Evolutionary conservation across 306 rosid species (phyloP), one percentile per base, ranked within the genome.

Genomic region (Cajanus cajan): DNA sequence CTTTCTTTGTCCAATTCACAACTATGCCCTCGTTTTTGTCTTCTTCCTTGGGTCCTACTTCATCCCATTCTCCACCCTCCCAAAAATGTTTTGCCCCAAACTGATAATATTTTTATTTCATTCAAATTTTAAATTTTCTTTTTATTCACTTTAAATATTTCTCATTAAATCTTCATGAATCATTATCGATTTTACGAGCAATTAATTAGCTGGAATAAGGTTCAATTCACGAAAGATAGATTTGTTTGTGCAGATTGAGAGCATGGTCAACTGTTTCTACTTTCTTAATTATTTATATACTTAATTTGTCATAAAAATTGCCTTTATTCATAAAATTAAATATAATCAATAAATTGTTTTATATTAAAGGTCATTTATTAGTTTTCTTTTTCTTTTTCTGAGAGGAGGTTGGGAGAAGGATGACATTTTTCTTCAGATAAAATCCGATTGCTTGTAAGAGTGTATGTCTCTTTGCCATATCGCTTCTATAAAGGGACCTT

Each of bases 21-120:
- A 37, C 58, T 68, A 47, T 79, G 78, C 84, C 82, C 47, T 71
- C 24, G 0, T 6, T 43, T 5, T 52, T 81, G 14, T n/a, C 8
- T 51, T 57, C 13, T 55, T 59, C 13, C 11, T 31, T 59, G 21
- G 21, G 10, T 58, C 37, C 1, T 55, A 55, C 63, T 55, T 58
- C 21, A 6, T 59, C 40, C 19, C 19, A 59, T 59, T 28, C 66
- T 59, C 18, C 11, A 24, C 7, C 39, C 4, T 55, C 16, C 15
- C 36, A 11, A 24, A 40, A 40, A 57, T 24, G 64, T 24, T 11
- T 57, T 57, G 36, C 37, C 64, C 64, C 36, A 4, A 57, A 22
- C 4, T 3, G 1, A 58, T 58, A 58, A 24, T 58, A 25, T 1
- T 58, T 58, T 58, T 55, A 9, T 55, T 57, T 57, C 15, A 21